phyloP scores from a whole-genome alignment of 495 filamentous ascomycete genomes.

The Aspergillus bertholletiae region DNA sequence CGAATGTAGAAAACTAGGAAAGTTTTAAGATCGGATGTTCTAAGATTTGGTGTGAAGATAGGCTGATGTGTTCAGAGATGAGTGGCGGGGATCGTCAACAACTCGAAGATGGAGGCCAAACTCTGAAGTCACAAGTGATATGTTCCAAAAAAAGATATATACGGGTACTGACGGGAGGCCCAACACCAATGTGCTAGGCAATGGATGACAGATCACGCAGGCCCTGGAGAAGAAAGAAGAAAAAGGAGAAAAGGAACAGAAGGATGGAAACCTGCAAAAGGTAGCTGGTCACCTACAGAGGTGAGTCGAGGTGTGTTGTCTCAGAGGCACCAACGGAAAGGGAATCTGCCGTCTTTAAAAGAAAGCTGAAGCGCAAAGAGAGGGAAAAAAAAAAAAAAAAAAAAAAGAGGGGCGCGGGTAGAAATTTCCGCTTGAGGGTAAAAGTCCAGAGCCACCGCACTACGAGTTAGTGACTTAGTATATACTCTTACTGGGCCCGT shows the following conservation, averaged over 20 bases:
- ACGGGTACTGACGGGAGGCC: not conserved
- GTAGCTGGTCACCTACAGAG: not conserved
- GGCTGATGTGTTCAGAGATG: not conserved
- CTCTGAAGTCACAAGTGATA: not conserved
- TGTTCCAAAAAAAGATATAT: not conserved
- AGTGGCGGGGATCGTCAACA: not conserved
- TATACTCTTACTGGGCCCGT: not conserved
- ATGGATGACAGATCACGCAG: not conserved
- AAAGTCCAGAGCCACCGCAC: no score
- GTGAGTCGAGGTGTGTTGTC: constrained; percentile 14
- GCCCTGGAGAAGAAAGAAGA: constrained; percentile 1
- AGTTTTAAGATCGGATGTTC: not conserved
- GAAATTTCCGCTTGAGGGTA: constrained; percentile 25
- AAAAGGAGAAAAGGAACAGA: constrained; percentile 5
- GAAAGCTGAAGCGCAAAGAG: constrained; percentile 4
- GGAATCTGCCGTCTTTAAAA: not conserved
- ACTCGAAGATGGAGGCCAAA: not conserved
- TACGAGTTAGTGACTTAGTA: no score
- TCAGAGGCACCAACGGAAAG: not conserved
- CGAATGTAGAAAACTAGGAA: not conserved
- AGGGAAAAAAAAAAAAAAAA: constrained; percentile 2
- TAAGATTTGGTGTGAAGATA: not conserved
- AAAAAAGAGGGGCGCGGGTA: constrained; percentile 14
- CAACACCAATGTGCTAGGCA: constrained; percentile 1
- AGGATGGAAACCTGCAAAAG: not conserved